These are phyloP conservation scores for Huntiella moniliformis DNA, from an alignment of 2,329 filamentous ascomycete species.

Conservation along the genomic window DNA sequence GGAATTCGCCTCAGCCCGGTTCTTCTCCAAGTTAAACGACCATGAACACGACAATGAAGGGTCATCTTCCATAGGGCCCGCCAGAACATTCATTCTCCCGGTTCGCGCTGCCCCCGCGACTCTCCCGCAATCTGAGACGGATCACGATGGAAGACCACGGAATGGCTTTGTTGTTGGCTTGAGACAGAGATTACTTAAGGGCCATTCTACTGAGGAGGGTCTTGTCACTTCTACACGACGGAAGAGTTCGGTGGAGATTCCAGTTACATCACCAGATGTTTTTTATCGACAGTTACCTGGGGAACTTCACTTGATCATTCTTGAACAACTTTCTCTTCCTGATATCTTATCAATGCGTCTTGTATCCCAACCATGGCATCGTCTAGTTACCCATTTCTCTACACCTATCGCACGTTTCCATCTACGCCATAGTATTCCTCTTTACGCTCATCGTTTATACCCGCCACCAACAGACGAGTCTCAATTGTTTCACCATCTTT, in stretches of 20 bases:
- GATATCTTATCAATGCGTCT: constrained; percentile 40
- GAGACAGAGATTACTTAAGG: constrained; percentile 20
- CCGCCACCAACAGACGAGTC: constrained; percentile 28
- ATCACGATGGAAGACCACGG: too few species aligned
- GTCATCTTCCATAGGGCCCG: constrained; percentile 13
- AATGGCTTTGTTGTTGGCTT: constrained; percentile 23
- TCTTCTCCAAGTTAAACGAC: constrained; percentile 42
- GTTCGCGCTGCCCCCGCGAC: constrained; percentile 19
- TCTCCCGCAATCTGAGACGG: too few species aligned
- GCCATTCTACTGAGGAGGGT: constrained; percentile 2
- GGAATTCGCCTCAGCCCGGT: constrained; percentile 47
- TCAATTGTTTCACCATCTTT: constrained; percentile 41
- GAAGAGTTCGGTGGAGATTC: background rate
- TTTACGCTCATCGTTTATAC: constrained; percentile 41
- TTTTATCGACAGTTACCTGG: constrained; percentile 40
- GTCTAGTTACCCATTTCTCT: constrained; percentile 41
- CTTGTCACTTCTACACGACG: background rate
- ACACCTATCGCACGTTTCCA: constrained; percentile 42
- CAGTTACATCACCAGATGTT: constrained; percentile 29
- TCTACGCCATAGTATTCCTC: constrained; percentile 38
- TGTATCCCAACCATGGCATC: constrained; percentile 39
- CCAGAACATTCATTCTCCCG: constrained; percentile 30
- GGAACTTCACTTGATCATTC: constrained; percentile 44
- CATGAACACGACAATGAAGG: constrained; percentile 22
- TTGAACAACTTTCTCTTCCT: constrained; percentile 38